Base-by-base conservation (phyloP, 768 basidiomycete genomes). In the Calocybe cyanea region DNA sequence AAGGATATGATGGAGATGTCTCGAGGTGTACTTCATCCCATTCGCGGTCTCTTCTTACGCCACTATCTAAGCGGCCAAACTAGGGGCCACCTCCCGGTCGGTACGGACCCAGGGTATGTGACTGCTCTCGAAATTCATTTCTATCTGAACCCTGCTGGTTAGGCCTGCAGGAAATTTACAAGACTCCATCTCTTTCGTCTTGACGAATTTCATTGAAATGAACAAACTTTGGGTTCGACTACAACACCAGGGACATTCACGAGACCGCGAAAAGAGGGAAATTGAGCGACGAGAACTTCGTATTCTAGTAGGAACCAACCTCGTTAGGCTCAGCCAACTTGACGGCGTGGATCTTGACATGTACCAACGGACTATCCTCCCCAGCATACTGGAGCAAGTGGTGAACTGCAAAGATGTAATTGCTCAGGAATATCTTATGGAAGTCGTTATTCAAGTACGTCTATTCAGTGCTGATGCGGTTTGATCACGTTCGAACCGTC, bases 1-100 rank as follows among this genome's bases (percentile, higher is more conserved):
- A 98, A 96, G 76, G 96, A 99, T 66, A 97, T 98, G 95, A 87
- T 99, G 87, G 96, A 99, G 66, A 98, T 98, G 96, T 92, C 92
- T 28, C 76, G 93, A 15, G 96, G 96, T 50, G 92, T 99, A 4
- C 76, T 98, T 52, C 93, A 98, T 63, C 95, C 96, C n/a, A 92
- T 93, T 40, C 78, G 96, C 37, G 96, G 96, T 14, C 70, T 99
- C 25, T 99, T 99, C 68, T 72, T 99, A 28, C 78, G 95, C 20
- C 95, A 99, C 62, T 98, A 98, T 65, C 81, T 98, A 25, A 92
- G 89, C 49, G 95, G 96, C 11, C 94, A 98, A 71, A 98, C 96
- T 13, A 77, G 93, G 53, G 94, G 97, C 60, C 83, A 95, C 61
- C 68, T 99, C n/a, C 96, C 96, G 1, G 64, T 94, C n/a, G 92